Percentiles rank a stretch among this genome's conserved stretches.
Evolutionary conservation across 352 stramenopile genomes (phyloP).

Genomic region (Pythium brachiatum): DNA sequence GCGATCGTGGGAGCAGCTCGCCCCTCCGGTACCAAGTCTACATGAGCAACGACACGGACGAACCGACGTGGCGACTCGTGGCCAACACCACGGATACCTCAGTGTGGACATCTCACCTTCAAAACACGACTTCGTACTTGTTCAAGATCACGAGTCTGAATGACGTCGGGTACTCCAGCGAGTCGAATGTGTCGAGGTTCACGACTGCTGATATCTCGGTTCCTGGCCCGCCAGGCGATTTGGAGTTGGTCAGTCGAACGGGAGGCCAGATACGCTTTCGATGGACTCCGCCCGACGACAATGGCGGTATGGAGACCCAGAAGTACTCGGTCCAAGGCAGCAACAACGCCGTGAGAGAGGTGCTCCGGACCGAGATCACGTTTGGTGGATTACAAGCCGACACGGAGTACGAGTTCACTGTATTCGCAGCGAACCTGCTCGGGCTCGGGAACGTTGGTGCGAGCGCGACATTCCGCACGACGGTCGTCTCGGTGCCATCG

Average conservation of each 20-base stretch:
- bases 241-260: constrained; percentile 22
- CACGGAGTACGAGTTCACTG: constrained; percentile 45
- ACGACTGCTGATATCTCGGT: constrained; percentile 47
- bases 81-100: constrained; percentile 41
- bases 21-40: constrained; percentile 52
- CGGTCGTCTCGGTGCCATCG: constrained; percentile 26
- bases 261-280: constrained; percentile 42
- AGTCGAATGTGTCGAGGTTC: constrained; percentile 30
- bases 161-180: constrained; percentile 38
- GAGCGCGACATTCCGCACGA: constrained; percentile 29
- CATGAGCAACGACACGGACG: constrained; percentile 30
- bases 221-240: constrained; percentile 36
- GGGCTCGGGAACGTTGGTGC: constrained; percentile 36
- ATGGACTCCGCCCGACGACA: constrained; percentile 47
- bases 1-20: constrained; percentile 36
- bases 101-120: constrained; percentile 54
- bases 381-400: constrained; percentile 43
- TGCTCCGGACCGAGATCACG: constrained; percentile 4
- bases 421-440: constrained; percentile 46
- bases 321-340: constrained; percentile 39
- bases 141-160: constrained; percentile 54
- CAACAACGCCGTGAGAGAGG: constrained; percentile 6
- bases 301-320: constrained; percentile 45
- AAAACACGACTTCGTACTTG: constrained; percentile 40
- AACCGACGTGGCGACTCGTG: constrained; percentile 32